A percentile compares a stretch with the other conserved stretches of the same genome.
Conservation (phyloP, 1,284 basidiomycete species). For the Ustilago loliicola region DNA sequence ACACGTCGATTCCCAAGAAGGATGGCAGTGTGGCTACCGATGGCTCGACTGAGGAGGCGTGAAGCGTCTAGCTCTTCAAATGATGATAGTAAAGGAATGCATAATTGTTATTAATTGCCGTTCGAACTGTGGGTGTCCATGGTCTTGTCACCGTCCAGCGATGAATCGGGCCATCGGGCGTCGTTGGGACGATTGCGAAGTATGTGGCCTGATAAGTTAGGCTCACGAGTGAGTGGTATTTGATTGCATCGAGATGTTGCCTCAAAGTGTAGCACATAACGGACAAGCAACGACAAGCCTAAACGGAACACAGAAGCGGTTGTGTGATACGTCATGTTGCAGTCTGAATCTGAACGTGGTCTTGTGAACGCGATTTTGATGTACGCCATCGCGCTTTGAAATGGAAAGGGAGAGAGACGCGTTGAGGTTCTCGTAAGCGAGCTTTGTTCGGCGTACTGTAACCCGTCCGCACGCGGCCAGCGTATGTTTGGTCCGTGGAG, state of each 20-base stretch:
- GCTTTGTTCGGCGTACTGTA: neutral
- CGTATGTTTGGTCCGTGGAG: neutral
- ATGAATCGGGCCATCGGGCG: neutral
- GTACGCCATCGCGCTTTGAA: conserved; percentile 26
- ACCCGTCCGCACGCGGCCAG: too few relatives aligned
- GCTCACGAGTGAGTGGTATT: neutral
- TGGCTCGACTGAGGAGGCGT: neutral
- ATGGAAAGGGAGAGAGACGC: neutral
- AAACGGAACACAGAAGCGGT: neutral
- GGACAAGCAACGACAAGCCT: neutral
- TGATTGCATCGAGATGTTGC: too few relatives aligned
- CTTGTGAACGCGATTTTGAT: conserved; percentile 11
- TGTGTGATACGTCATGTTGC: neutral
- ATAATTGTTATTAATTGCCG: neutral
- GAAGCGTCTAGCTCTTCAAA: neutral
- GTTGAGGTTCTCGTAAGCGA: conserved; percentile 2
- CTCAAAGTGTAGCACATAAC: too few relatives aligned
- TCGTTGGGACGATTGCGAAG: too few relatives aligned
- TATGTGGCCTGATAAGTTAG: too few relatives aligned
- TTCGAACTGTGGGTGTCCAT: neutral
- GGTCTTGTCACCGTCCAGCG: neutral
- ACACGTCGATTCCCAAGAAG: conserved; percentile 1
- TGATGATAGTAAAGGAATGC: too few relatives aligned
- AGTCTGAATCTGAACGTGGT: neutral
- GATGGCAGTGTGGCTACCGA: conserved; percentile 2